Evolutionary conservation across 495 filamentous ascomycete species (phyloP).

Genomic region (Delitschia confertaspora): DNA sequence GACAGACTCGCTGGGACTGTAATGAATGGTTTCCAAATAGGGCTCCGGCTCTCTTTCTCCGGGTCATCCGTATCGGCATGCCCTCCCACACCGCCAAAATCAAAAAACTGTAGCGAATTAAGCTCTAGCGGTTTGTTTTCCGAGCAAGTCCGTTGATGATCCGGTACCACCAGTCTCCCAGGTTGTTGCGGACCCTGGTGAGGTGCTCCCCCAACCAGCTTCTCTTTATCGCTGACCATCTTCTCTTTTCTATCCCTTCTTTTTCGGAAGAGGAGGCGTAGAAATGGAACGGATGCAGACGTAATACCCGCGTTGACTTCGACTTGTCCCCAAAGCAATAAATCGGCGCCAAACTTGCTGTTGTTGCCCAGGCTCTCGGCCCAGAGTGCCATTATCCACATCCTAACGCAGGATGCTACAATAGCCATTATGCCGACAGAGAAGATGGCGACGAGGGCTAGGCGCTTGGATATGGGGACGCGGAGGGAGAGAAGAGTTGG

Average conservation of each 20-base stretch:
- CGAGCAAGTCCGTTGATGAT: no score
- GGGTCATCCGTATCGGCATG: no score
- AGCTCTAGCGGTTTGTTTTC: conserved; percentile 11
- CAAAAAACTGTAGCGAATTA: conserved; percentile 8
- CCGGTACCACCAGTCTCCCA: no score
- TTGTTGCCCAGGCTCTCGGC: conserved; percentile 8
- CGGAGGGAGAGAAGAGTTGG: conserved; percentile 18
- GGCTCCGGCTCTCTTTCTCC: background rate
- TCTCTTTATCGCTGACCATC: conserved; percentile 2
- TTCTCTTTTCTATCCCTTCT: background rate
- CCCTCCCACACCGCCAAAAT: background rate
- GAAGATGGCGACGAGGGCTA: conserved; percentile 22
- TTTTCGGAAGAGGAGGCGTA: conserved; percentile 14
- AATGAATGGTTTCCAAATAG: conserved; percentile 20
- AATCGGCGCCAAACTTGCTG: conserved; percentile 14
- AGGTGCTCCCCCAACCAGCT: background rate
- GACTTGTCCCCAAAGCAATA: conserved; percentile 24
- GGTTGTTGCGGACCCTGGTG: no score
- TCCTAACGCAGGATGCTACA: conserved; percentile 20
- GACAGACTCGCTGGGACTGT: conserved; percentile 16
- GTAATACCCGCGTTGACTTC: conserved; percentile 23
- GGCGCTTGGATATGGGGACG: conserved; percentile 19
- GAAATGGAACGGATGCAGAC: conserved; percentile 17
- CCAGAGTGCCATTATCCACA: conserved; percentile 27
- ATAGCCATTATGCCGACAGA: conserved; percentile 24